Evolutionary conservation across 176 grass and related monocot genomes (phyloP), one percentile per base, ranked within the genome.

Genomic region (Puya raimondii): DNA sequence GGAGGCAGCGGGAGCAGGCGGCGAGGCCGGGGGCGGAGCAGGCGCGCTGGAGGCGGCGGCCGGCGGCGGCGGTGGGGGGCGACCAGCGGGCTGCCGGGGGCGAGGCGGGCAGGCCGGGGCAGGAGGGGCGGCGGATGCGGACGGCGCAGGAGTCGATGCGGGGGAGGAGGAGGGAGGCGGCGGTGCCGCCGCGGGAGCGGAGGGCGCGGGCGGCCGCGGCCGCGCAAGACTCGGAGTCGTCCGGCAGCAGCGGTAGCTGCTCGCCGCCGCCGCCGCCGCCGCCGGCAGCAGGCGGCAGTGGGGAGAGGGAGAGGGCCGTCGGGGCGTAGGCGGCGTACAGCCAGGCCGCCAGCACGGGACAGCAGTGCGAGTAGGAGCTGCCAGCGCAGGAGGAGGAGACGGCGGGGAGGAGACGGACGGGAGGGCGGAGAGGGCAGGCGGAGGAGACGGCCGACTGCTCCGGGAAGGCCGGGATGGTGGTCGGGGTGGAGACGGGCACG

Each of bases 401-500:
- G 68, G 84, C 81, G 47, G 82, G 85, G 69, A 91, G 75, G 63
- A 99, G 87, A 15, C 57, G 12, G 47, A 83, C 77, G 53, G 83
- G 50, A 0, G 87, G 94, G 63, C 78, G 48, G 68, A 99, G 73
- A 20, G 94, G 90, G 75, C 94, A 99, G 9, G 94, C 84, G 3
- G 83, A 70, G 2, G 82, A 57, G 25, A 65, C 80, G 22, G 79
- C 56, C 6, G 95, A 93, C 81, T 99, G 95, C 66, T 99, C 95
- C 2, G 90, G 94, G 87, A 99, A 99, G 33, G 95, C 95, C 66
- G 95, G 94, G 80, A 99, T 93, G 71, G 87, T 99, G 73, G 75
- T 73, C 1, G 52, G 33, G n/a, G 49, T 17, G 14, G 65, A 25
- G 47, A 33, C 47, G 0, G 71, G 29, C 15, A 64, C 17, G 47